phyloP scores from a whole-genome alignment of 345 rosid genomes.

The Gossypium stocksii region DNA sequence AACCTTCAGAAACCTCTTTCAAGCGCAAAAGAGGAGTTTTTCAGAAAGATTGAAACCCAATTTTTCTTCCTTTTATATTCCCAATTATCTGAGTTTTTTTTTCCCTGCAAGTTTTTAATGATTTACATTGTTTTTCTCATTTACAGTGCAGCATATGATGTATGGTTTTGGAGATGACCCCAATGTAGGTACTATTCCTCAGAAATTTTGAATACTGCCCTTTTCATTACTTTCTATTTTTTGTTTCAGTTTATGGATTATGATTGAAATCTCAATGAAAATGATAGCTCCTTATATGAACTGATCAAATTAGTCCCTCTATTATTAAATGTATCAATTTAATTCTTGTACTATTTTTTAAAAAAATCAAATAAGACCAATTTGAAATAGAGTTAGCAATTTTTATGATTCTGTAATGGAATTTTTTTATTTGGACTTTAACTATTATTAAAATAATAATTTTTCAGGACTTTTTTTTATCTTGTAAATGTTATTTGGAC shows the following conservation, averaged over 20 bases:
- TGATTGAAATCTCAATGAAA: not conserved
- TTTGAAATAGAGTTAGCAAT: too few species aligned
- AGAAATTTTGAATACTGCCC: not conserved
- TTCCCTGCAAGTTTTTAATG: not conserved
- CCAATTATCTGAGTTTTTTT: not conserved
- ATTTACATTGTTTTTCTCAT: not conserved
- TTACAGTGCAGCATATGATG: conserved; percentile 94
- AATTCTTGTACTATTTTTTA: too few species aligned
- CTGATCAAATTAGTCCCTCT: too few species aligned
- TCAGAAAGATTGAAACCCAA: conserved; percentile 71
- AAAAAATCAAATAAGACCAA: too few species aligned
- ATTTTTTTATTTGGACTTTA: too few species aligned
- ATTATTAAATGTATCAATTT: too few species aligned
- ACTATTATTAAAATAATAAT: too few species aligned
- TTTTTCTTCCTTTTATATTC: not conserved
- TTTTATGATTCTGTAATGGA: too few species aligned
- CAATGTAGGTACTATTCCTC: conserved; percentile 49
- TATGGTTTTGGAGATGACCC: conserved; percentile 90
- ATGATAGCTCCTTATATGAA: too few species aligned
- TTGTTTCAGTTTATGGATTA: not conserved
- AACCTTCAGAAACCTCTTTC: conserved; percentile 54
- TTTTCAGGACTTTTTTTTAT: too few species aligned
- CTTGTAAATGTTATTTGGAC: too few species aligned
- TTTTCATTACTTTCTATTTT: not conserved
- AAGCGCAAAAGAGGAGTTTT: conserved; percentile 84